Percentiles rank a stretch among this genome's conserved stretches.
Evolutionary conservation across 352 stramenopile genomes (phyloP).

Genomic region (Phytophthora lateralis): DNA sequence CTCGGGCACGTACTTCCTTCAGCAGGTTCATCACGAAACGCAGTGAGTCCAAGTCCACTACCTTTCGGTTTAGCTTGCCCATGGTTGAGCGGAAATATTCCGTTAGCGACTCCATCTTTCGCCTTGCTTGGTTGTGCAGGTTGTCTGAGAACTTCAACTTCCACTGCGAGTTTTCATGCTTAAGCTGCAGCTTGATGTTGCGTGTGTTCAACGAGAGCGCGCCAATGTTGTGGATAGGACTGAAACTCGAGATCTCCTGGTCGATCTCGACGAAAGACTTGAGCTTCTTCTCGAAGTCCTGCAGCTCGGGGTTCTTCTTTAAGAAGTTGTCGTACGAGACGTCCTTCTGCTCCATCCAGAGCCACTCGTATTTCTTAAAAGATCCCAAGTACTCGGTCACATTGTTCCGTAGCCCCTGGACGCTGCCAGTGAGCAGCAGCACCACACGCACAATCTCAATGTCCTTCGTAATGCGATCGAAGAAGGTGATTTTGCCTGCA

Average conservation of each 20-base stretch:
- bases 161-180: constrained; percentile 96
- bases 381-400: constrained; percentile 97
- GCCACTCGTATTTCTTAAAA: constrained; percentile 97
- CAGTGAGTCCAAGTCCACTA: constrained; percentile 96
- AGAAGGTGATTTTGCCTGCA: constrained; percentile 91
- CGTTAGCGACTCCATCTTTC: constrained; percentile 94
- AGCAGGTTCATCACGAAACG: constrained; percentile 98
- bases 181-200: constrained; percentile 97
- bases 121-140: constrained; percentile 92
- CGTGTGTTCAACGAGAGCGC: constrained; percentile 96
- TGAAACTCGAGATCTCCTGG: constrained; percentile 90
- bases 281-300: constrained; percentile 97
- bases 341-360: constrained; percentile 98
- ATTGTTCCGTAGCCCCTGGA: constrained; percentile 97
- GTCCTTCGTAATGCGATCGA: constrained; percentile 98
- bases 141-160: constrained; percentile 98
- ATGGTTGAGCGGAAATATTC: constrained; percentile 97
- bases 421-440: constrained; percentile 96
- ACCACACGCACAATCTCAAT: constrained; percentile 99
- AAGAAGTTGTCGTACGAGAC: constrained; percentile 94
- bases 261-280: constrained; percentile 96
- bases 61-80: constrained; percentile 93
- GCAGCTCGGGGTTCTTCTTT: constrained; percentile 93
- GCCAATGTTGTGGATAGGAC: constrained; percentile 95
- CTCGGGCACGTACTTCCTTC: constrained; percentile 96